Conservation (phyloP, 2,329 filamentous ascomycete genomes). For the Apiospora sp. region DNA sequence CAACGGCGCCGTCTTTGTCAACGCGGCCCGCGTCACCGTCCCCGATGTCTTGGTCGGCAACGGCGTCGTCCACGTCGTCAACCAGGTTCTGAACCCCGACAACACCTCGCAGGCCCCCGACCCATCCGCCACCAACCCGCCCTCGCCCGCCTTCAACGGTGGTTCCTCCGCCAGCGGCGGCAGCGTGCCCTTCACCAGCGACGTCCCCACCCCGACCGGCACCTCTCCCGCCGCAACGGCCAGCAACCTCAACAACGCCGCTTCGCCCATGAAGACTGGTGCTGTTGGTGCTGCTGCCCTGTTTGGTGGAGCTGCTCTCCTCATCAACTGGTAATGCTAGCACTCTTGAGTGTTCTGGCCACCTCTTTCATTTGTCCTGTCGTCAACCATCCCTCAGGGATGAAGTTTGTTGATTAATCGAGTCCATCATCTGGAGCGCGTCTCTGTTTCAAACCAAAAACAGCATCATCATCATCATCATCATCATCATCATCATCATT, state of each 20-base stretch:
- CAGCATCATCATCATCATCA: neutral
- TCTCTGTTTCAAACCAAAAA: neutral
- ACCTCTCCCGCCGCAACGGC: conserved; percentile 47
- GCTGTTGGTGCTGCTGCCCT: conserved; percentile 47
- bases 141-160: conserved; percentile 58
- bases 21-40: conserved; percentile 57
- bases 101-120: conserved; percentile 54
- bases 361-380: neutral
- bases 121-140: conserved; percentile 52
- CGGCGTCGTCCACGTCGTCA: conserved; percentile 65
- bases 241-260: conserved; percentile 41
- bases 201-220: conserved; percentile 54
- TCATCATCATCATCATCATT: neutral
- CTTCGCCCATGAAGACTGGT: conserved; percentile 43
- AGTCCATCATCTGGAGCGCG: neutral
- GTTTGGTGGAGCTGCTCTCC: conserved; percentile 37
- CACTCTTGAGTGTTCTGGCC: neutral
- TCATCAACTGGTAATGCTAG: conserved; percentile 33
- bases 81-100: conserved; percentile 66
- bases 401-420: neutral
- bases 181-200: conserved; percentile 61
- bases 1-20: conserved; percentile 53
- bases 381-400: neutral
- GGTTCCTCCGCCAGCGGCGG: conserved; percentile 56
- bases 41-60: conserved; percentile 60